Evolutionary conservation across 2,329 filamentous ascomycete species (phyloP).

Genomic region (Ceratocystis smalleyi): DNA sequence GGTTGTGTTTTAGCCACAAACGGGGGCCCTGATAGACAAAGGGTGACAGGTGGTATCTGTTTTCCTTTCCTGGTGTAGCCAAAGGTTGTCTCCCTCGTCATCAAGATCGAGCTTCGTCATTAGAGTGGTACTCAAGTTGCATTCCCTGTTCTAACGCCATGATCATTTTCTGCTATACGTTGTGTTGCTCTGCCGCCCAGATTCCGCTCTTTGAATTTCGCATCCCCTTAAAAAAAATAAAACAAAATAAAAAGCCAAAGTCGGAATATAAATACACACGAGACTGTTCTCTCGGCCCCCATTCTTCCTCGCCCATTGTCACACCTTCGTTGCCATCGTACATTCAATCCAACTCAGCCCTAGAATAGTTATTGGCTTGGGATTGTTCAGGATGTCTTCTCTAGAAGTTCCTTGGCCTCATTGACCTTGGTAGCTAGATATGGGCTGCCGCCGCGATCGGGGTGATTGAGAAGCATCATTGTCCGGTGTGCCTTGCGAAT

Average conservation of each 20-base stretch:
- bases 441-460: conserved; percentile 88
- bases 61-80: no score
- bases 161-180: no score
- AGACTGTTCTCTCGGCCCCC: not conserved
- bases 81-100: no score
- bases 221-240: not conserved
- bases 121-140: no score
- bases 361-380: no score
- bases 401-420: conserved; percentile 90
- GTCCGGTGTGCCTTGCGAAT: conserved; percentile 88
- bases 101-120: no score
- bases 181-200: no score
- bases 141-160: no score
- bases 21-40: not conserved
- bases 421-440: conserved; percentile 97
- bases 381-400: conserved; percentile 42
- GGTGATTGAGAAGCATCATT: conserved; percentile 95
- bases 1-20: conserved; percentile 11
- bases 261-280: conserved; percentile 11
- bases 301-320: not conserved
- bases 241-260: not conserved
- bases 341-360: no score
- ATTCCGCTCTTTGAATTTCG: not conserved
- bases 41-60: no score
- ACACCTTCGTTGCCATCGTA: no score